These are phyloP conservation scores for Ceraceosorus bombacis DNA, from an alignment of 1,284 basidiomycete genomes.

Conservation along the genomic window DNA sequence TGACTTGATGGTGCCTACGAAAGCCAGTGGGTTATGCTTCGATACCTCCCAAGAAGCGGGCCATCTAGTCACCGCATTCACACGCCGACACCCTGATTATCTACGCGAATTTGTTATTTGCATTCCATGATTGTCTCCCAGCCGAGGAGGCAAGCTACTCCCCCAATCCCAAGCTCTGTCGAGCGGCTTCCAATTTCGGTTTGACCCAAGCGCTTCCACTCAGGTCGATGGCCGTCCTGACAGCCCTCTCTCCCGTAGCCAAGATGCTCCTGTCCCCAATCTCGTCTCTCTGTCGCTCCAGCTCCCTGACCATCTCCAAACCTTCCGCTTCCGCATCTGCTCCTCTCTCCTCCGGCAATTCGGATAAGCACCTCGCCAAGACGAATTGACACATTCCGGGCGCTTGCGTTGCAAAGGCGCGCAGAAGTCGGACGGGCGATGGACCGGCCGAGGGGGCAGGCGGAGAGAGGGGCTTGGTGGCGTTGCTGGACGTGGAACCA, in stretches of 20 bases:
- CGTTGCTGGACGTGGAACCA: background rate
- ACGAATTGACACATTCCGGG: conserved; percentile 32
- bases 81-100: too few species aligned
- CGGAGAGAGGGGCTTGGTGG: background rate
- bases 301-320: conserved; percentile 24
- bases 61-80: too few species aligned
- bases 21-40: too few species aligned
- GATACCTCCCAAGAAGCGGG: too few species aligned
- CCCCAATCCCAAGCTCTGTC: conserved; percentile 16
- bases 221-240: conserved; percentile 34
- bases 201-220: conserved; percentile 40
- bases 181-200: conserved; percentile 40
- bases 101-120: too few species aligned
- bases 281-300: conserved; percentile 16
- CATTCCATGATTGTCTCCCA: too few species aligned
- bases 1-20: background rate
- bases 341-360: conserved; percentile 20
- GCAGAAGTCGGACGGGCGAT: conserved; percentile 29
- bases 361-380: conserved; percentile 31
- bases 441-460: conserved; percentile 9
- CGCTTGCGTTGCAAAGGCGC: conserved; percentile 29
- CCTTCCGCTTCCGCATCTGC: conserved; percentile 28
- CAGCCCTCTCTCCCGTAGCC: conserved; percentile 18
- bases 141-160: too few species aligned
- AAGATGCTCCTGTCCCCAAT: conserved; percentile 7